These are phyloP conservation scores for Candida boleticola DNA, from an alignment of 805 yeast genomes.

Conservation along the genomic window DNA sequence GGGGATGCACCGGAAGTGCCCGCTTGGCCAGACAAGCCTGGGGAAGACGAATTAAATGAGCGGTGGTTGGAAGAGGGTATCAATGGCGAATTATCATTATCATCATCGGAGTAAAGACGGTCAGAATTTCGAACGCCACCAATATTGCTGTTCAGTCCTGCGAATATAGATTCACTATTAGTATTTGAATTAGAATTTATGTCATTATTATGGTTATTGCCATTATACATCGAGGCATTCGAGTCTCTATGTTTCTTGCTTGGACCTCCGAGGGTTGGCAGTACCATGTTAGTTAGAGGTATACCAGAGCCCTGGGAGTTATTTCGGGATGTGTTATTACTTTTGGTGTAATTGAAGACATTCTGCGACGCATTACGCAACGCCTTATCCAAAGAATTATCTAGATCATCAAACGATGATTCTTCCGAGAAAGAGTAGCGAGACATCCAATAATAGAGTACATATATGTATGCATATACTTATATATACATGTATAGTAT, in stretches of 20 bases:
- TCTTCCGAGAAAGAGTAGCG: conserved; percentile 22
- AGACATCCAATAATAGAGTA: conserved; percentile 5
- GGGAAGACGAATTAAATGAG: conserved; percentile 11
- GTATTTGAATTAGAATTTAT: conserved; percentile 8
- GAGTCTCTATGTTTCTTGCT: conserved; percentile 3
- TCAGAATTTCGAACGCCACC: background rate
- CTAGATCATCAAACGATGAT: conserved; percentile 57
- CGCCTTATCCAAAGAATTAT: conserved; percentile 64
- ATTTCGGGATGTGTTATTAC: conserved; percentile 23
- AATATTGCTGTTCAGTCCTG: background rate
- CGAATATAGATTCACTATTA: background rate
- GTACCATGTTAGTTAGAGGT: conserved; percentile 25
- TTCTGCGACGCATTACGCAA: conserved; percentile 49
- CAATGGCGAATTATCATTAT: conserved; percentile 29
- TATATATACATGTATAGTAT: background rate
- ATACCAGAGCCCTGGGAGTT: conserved; percentile 27
- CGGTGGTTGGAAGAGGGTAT: conserved; percentile 18
- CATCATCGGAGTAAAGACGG: conserved; percentile 10
- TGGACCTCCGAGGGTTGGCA: background rate
- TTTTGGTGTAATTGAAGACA: conserved; percentile 26
- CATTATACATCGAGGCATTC: conserved; percentile 9
- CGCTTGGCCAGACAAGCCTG: background rate
- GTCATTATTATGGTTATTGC: conserved; percentile 27
- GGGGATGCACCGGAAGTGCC: conserved; percentile 19
- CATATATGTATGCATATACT: no score